These are phyloP conservation scores for Pulveroboletus sp. DNA, from an alignment of 768 basidiomycete genomes.

Conservation along the genomic window DNA sequence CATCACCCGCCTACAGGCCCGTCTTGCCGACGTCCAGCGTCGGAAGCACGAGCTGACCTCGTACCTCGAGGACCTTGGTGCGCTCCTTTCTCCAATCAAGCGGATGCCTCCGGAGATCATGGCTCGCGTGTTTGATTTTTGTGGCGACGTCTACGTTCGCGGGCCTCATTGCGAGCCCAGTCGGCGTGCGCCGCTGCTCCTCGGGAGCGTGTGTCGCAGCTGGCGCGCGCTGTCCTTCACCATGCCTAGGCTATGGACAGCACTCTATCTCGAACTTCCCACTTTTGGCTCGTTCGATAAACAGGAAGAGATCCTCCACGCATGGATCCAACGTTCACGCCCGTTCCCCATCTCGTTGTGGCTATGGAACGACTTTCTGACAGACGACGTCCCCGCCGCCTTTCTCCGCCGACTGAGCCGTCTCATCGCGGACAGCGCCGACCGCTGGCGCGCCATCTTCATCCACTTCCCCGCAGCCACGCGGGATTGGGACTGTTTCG, in stretches of 20 bases:
- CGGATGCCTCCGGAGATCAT: conserved; percentile 33
- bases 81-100: conserved; percentile 30
- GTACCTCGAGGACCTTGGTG: conserved; percentile 31
- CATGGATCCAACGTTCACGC: conserved; percentile 26
- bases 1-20: conserved; percentile 25
- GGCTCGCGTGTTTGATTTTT: conserved; percentile 31
- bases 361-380: conserved; percentile 32
- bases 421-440: conserved; percentile 19
- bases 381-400: conserved; percentile 25
- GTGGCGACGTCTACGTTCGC: conserved; percentile 23
- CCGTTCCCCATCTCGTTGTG: conserved; percentile 25
- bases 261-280: conserved; percentile 28
- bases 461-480: conserved; percentile 28
- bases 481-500: conserved; percentile 27
- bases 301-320: conserved; percentile 22
- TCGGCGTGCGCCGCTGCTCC: conserved; percentile 25
- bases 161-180: conserved; percentile 30
- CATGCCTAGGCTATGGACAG: conserved; percentile 29
- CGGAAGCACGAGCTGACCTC: conserved; percentile 25
- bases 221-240: conserved; percentile 27
- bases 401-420: conserved; percentile 23
- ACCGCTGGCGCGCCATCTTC: conserved; percentile 30
- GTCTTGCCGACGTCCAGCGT: conserved; percentile 27
- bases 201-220: conserved; percentile 27
- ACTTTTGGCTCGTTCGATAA: conserved; percentile 20